Evolutionary conservation across 2,329 filamentous ascomycete genomes (phyloP).

Genomic region (Lasiodiplodia citricola): DNA sequence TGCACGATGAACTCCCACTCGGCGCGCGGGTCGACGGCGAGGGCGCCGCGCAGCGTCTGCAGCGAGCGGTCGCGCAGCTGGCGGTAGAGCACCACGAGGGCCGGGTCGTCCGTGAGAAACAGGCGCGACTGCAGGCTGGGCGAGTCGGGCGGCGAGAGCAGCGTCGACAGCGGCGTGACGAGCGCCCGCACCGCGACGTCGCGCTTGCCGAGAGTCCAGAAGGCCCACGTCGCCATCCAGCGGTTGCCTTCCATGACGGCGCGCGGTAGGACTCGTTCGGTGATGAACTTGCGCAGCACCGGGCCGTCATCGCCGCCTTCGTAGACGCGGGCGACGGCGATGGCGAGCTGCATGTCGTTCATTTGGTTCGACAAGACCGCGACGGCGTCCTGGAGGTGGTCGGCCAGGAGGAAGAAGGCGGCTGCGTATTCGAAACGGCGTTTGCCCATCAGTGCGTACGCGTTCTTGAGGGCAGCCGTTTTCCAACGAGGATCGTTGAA

Average conservation of each 20-base stretch:
- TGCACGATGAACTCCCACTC: conserved; percentile 92
- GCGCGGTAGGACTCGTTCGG: conserved; percentile 77
- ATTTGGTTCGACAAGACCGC: conserved; percentile 86
- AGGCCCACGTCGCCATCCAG: conserved; percentile 95
- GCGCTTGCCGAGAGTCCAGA: conserved; percentile 83
- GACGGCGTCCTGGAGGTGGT: conserved; percentile 82
- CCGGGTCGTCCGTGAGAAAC: conserved; percentile 89
- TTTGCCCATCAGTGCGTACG: conserved; percentile 91
- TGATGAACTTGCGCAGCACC: conserved; percentile 73
- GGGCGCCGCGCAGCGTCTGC: conserved; percentile 84
- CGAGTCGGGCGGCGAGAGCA: conserved; percentile 71
- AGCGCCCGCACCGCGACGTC: conserved; percentile 85
- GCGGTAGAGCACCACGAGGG: conserved; percentile 83
- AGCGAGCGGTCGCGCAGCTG: conserved; percentile 81
- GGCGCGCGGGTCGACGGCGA: conserved; percentile 75
- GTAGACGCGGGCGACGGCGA: conserved; percentile 85
- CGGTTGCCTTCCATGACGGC: conserved; percentile 84
- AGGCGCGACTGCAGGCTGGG: conserved; percentile 75
- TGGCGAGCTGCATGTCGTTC: conserved; percentile 85
- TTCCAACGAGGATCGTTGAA: conserved; percentile 87
- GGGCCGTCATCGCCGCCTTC: conserved; percentile 83
- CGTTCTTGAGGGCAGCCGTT: conserved; percentile 91
- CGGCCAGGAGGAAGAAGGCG: conserved; percentile 91
- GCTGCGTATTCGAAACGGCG: conserved; percentile 93
- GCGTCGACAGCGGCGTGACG: conserved; percentile 75